Evolutionary conservation across 257 asterid species (phyloP).

Genomic region (Mentha longifolia): DNA sequence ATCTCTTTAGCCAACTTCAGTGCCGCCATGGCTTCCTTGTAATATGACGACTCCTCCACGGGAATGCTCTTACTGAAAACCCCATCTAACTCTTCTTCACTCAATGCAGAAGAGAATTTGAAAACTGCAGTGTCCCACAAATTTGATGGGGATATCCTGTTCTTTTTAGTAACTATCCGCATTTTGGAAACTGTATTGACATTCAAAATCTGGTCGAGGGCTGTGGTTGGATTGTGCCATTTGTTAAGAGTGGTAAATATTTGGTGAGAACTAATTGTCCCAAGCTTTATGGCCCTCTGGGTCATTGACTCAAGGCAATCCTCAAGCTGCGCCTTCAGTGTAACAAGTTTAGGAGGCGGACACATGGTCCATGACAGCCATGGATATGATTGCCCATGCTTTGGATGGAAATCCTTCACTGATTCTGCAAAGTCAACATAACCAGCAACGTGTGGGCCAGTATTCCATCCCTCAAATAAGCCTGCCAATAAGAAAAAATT

Average conservation of each 20-base stretch:
- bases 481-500: constrained; percentile 49
- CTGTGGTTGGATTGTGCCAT: constrained; percentile 85
- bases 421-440: constrained; percentile 91
- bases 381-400: constrained; percentile 83
- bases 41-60: constrained; percentile 63
- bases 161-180: constrained; percentile 39
- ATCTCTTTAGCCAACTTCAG: constrained; percentile 93
- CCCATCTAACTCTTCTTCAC: constrained; percentile 60
- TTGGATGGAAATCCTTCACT: constrained; percentile 79
- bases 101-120: constrained; percentile 54
- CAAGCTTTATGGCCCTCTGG: constrained; percentile 67
- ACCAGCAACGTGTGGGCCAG: constrained; percentile 88
- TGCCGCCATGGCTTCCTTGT: constrained; percentile 81
- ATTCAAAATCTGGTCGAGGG: constrained; percentile 65
- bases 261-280: constrained; percentile 83
- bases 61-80: constrained; percentile 43
- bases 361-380: constrained; percentile 87
- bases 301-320: constrained; percentile 78
- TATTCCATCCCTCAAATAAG: constrained; percentile 81
- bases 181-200: constrained; percentile 34
- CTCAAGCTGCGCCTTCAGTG: constrained; percentile 67
- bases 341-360: constrained; percentile 57
- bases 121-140: constrained; percentile 90
- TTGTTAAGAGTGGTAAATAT: constrained; percentile 75
- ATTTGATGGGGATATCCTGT: constrained; percentile 48